Base-by-base conservation (phyloP, 495 filamentous ascomycete species). In the Penicillium simplicissimum region DNA sequence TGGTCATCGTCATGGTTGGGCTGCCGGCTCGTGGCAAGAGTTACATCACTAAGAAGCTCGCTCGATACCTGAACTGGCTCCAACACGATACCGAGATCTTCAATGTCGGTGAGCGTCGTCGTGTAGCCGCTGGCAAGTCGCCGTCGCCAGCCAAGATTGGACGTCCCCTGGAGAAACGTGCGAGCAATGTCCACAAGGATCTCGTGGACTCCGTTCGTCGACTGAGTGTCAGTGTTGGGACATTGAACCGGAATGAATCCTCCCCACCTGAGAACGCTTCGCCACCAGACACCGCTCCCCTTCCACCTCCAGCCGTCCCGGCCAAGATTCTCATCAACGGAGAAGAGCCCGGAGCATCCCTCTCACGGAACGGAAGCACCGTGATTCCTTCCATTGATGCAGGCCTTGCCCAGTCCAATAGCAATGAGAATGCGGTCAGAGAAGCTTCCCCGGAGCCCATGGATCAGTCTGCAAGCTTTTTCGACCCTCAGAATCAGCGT, bases 1-100 rank as follows among this genome's bases (percentile, higher is more conserved):
- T 98, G 65, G 93, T 97, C 67, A 95, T 98, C 69, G 88, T 98
- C 67, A 98, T 98, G 95, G 95, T 98, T 52, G 95, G 95, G 60
- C 81, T 98, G 54, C 95, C 95, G 0, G 95, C 95, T 1, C 80
- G 95, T 61, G 95, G 95, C 56, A 98, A 98, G 77, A 96, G 92
- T 58, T 98, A 98, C 75, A 93, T 98, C 66, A 97, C 94, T 56
- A 97, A 97, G 81, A 98, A 98, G 79, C 82, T 98, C 48, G 90
- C 93, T 25, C 85, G 95, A 52, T 98, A 98, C 67, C 78, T 98
- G 23, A 93, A 96, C 57, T 98, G 95, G 95, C 87, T 97, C 52
- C 95, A 98, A 66, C 95, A 98, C 70, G 90, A 96, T 64, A 91
- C 92, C 21, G 82, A 83, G 66, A 97, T 98, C 62, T 98, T 98